Base-by-base conservation (phyloP, 2,329 filamentous ascomycete species). In the Colletotrichum eremochloae region DNA sequence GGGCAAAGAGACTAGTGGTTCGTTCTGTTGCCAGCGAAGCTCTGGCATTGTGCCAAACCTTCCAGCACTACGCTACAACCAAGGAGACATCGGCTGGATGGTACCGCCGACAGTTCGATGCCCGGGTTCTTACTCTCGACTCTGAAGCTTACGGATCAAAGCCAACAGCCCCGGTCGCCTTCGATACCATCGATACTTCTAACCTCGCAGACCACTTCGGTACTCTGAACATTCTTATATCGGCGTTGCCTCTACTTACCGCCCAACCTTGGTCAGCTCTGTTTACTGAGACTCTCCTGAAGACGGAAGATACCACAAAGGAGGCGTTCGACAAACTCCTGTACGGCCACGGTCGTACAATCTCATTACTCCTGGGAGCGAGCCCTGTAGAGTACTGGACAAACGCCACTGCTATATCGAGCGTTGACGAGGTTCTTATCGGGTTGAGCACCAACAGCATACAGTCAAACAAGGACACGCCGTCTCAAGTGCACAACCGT, bases 171-270 rank as follows among this genome's bases (percentile, higher is more conserved):
- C 85, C 87, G 0, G 78, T 74, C 5, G 56, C 67, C 4, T 92
- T 91, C 75, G 84, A 90, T 75, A 80, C 87, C 5, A 87, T 92
- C 66, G 88, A 92, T 73, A 89, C 87, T 0, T 84, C 83, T 2
- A 84, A 85, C 58, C 76, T 85, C 2, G 77, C 79, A 5, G 83
- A 84, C 53, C 82, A 83, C 46, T 77, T 85, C 14, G 82, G 80
- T 1, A 75, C 80, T 3, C 73, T 85, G 20, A 80, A 83, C 31
- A 75, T 83, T 7, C 71, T 83, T 31, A 75, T 88, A 77, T 66
- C 88, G 0, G 78, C 84, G 0, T 75, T 80, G 0, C 87, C 88
- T 2, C 74, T 92, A 11, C 79, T 91, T 12, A 83, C 81, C 7
- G 63, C 79, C 9, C 74, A 76, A 2, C 78, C 82, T 1, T 85